These are phyloP conservation scores for Peltaster fructicola DNA, from an alignment of 2,329 filamentous ascomycete species.

Conservation along the genomic window DNA sequence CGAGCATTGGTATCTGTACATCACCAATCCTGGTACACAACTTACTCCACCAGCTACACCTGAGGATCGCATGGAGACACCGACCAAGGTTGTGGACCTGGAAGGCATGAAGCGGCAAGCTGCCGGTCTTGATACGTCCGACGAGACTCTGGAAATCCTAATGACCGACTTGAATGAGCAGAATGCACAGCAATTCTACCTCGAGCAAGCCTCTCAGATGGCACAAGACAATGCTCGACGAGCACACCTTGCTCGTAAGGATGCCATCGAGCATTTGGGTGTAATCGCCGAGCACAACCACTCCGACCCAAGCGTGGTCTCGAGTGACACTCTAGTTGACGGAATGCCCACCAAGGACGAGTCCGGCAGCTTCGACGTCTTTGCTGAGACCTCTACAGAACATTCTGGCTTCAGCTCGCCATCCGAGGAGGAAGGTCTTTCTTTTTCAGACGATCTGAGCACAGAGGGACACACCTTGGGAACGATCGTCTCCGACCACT, in stretches of 20 bases:
- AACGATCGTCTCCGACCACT: slow-evolving; percentile 77
- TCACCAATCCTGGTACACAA: slow-evolving; percentile 67
- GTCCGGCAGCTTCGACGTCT: slow-evolving; percentile 54
- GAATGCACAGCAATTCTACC: slow-evolving; percentile 51
- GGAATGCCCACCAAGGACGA: slow-evolving; percentile 13
- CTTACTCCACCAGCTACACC: slow-evolving; percentile 75
- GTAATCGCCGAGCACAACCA: slow-evolving; percentile 36
- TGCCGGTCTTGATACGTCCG: slow-evolving; percentile 52
- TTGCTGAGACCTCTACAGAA: slow-evolving; percentile 54
- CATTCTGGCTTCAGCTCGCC: slow-evolving; percentile 35
- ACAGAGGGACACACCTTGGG: slow-evolving; percentile 90
- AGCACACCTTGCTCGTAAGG: slow-evolving; percentile 44
- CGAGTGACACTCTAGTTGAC: slow-evolving; percentile 19
- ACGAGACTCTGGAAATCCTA: slow-evolving; percentile 57
- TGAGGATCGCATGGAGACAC: slow-evolving; percentile 32
- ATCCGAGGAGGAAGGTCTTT: slow-evolving; percentile 34
- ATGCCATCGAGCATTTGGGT: slow-evolving; percentile 41
- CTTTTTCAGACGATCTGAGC: slow-evolving; percentile 55
- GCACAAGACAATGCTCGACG: slow-evolving; percentile 62
- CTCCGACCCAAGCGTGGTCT: slow-evolving; percentile 19
- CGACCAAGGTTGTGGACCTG: slow-evolving; percentile 41
- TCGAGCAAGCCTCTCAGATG: slow-evolving; percentile 73
- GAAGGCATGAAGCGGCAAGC: slow-evolving; percentile 28
- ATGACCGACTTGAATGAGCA: slow-evolving; percentile 52
- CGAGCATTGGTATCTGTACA: slow-evolving; percentile 97